Percentiles rank a stretch among this genome's conserved stretches.
Conservation (phyloP, 192 early-diverging fungal genomes). For the Coemansia sp. region DNA sequence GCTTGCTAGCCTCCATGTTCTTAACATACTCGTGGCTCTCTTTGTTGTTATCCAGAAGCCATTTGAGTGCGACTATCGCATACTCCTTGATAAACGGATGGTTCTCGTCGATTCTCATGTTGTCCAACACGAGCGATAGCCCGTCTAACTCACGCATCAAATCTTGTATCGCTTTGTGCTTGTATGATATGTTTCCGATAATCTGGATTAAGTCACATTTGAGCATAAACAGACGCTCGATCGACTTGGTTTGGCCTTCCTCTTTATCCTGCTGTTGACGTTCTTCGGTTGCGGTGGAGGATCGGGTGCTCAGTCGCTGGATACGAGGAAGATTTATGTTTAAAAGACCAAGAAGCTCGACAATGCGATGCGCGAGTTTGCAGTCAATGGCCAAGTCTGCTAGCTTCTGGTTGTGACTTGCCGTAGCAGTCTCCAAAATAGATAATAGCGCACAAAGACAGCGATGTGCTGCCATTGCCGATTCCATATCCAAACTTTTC, state of each 20-base stretch:
- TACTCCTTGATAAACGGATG: slow-evolving; percentile 54
- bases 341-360: slow-evolving; percentile 32
- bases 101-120: slow-evolving; percentile 51
- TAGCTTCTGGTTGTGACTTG: slow-evolving; percentile 7
- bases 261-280: neutral
- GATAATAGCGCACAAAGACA: slow-evolving; percentile 19
- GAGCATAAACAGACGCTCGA: slow-evolving; percentile 40
- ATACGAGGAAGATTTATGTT: slow-evolving; percentile 36
- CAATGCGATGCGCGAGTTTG: slow-evolving; percentile 9
- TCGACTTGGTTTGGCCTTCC: neutral
- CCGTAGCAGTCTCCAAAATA: slow-evolving; percentile 21
- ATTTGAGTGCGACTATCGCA: slow-evolving; percentile 38
- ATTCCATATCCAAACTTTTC: slow-evolving; percentile 10
- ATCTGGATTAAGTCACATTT: slow-evolving; percentile 48
- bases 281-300: neutral
- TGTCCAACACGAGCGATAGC: slow-evolving; percentile 43
- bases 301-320: slow-evolving; percentile 4
- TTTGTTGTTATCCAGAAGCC: slow-evolving; percentile 33
- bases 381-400: slow-evolving; percentile 9
- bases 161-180: slow-evolving; percentile 28
- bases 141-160: slow-evolving; percentile 41
- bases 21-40: slow-evolving; percentile 38
- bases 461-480: slow-evolving; percentile 21
- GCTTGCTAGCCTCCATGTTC: slow-evolving; percentile 22
- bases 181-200: slow-evolving; percentile 35